Evolutionary conservation across 1,284 basidiomycete genomes (phyloP).

Genomic region (Melampsora americana): DNA sequence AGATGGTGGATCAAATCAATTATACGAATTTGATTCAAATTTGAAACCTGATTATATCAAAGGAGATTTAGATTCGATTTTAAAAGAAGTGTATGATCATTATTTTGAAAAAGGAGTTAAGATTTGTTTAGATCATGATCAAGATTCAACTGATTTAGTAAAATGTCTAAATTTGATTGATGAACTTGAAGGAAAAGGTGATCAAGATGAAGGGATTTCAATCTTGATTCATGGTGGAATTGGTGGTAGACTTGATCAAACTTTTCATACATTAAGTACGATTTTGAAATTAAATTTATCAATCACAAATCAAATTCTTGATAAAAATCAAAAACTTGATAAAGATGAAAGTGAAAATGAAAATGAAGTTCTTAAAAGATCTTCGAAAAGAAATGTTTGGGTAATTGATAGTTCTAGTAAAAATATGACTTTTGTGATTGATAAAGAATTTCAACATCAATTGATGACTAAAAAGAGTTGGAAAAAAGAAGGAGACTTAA

Average conservation of each 20-base stretch:
- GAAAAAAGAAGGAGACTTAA: constrained; percentile 74
- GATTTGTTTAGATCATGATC: constrained; percentile 68
- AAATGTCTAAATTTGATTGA: constrained; percentile 74
- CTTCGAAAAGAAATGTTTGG: constrained; percentile 75
- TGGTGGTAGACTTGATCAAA: constrained; percentile 87
- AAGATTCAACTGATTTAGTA: constrained; percentile 88
- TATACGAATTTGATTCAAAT: constrained; percentile 61
- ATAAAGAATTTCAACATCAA: constrained; percentile 11
- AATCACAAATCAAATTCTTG: too few relatives aligned
- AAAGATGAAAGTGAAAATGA: not conserved
- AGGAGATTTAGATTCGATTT: constrained; percentile 86
- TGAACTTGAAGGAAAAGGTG: constrained; percentile 58
- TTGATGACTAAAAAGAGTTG: constrained; percentile 21
- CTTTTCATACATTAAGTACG: constrained; percentile 79
- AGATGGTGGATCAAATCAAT: constrained; percentile 87
- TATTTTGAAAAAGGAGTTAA: constrained; percentile 65
- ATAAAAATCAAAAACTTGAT: not conserved
- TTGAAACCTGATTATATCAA: constrained; percentile 79
- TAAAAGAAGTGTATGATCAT: constrained; percentile 67
- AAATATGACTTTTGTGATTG: constrained; percentile 43
- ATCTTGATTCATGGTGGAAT: constrained; percentile 83
- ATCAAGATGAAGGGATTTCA: constrained; percentile 56
- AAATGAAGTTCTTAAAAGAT: not conserved
- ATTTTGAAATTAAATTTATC: constrained; percentile 67
- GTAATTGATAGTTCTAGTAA: constrained; percentile 67